Base-by-base conservation (phyloP, 345 rosid genomes). In the Rhodamnia argentea region DNA sequence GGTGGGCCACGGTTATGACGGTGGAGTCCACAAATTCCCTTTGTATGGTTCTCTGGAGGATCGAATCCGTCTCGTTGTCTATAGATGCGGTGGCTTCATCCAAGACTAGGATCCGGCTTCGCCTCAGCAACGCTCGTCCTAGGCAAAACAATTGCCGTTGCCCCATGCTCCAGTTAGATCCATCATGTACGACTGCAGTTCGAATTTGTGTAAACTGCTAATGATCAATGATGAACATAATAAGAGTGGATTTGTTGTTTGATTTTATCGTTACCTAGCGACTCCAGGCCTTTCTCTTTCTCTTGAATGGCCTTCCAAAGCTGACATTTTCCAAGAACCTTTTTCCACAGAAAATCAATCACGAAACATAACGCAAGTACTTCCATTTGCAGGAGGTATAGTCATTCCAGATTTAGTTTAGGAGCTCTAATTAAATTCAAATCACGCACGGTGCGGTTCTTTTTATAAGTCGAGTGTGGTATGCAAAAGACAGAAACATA, bases 21-120 rank as follows among this genome's bases (percentile, higher is more conserved):
- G 95, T 93, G 89, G 93, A 91, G 13, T 90, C 89, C 5, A 90
- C 88, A 40, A 93, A 92, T 55, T 94, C 95, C 7, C 86, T 87
- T 62, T 92, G 83, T 53, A 94, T 92, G 7, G 91, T 91, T 86
- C 85, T 92, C 62, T 93, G 96, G 86, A 94, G 83, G 26, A 92
- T 91, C 18, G 87, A 83, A 56, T 94, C 96, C 0, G 94, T 92
- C 50, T 93, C 90, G 50, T 90, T 91, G 88, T 92, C 95, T 6
- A 93, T 90, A 5, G 94, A 94, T 32, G 95, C 93, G 2, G 96
- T 94, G 60, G 94, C 96, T 88, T 94, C 95, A 54, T 94, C 96
- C 0, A 93, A 93, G 40, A 94, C 94, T 42, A 94, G 84, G 85
- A 93, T 86, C 20, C 92, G 78, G 83, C 92, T 89, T 85, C 89